These are phyloP conservation scores for Cutaneotrichosporon mucoides DNA, from an alignment of 1,284 basidiomycete species.

Conservation along the genomic window DNA sequence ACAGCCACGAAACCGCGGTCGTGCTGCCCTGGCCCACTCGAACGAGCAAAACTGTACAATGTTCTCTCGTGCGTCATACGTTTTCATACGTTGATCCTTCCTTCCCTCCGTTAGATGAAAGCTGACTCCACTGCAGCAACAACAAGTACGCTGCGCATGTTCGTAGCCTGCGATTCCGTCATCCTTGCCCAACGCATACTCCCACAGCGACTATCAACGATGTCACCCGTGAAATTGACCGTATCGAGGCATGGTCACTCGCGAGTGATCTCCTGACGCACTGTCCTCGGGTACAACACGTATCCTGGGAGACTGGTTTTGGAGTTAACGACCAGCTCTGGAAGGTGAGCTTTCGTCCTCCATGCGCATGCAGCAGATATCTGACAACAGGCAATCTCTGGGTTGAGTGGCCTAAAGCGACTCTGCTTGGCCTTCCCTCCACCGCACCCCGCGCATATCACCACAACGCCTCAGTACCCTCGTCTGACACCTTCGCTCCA, in stretches of 20 bases:
- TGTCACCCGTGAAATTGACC: constrained; percentile 9
- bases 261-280: constrained; percentile 9
- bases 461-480: constrained; percentile 3
- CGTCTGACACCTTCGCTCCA: constrained; percentile 13
- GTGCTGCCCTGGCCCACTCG: constrained; percentile 13
- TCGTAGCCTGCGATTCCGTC: constrained; percentile 14
- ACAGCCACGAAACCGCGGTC: not conserved
- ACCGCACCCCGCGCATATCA: constrained; percentile 6
- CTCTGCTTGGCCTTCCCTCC: constrained; percentile 8
- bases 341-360: constrained; percentile 4
- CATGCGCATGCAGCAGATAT: not conserved
- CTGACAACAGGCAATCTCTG: constrained; percentile 14
- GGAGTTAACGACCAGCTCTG: constrained; percentile 14
- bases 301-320: constrained; percentile 19
- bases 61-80: constrained; percentile 8
- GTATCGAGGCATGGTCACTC: constrained; percentile 14
- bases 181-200: constrained; percentile 15
- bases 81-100: not conserved
- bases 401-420: not conserved
- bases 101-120: too few species aligned
- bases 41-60: constrained; percentile 3
- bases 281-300: constrained; percentile 8
- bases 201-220: constrained; percentile 4
- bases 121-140: constrained; percentile 1
- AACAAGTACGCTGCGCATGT: constrained; percentile 10